A percentile compares a stretch with the other conserved stretches of the same genome.
Evolutionary conservation across 2,329 filamentous ascomycete species (phyloP).

Genomic region (Dactylonectria macrodidyma): DNA sequence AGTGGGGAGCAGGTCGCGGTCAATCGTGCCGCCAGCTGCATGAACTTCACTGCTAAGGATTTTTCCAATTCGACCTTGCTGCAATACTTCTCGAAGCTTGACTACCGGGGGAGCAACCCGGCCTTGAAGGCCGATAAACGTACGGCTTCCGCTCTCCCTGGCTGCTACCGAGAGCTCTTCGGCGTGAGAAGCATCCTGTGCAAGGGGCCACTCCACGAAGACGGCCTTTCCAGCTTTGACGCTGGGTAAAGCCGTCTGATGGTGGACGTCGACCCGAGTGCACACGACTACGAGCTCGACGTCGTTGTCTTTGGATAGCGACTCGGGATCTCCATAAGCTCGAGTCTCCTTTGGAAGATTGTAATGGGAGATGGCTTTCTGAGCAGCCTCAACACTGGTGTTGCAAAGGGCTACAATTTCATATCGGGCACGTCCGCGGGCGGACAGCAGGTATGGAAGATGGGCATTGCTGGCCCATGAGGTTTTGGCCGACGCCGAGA

Average conservation of each 20-base stretch:
- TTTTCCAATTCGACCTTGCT: slow-evolving; percentile 63
- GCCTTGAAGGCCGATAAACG: slow-evolving; percentile 68
- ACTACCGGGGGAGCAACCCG: slow-evolving; percentile 59
- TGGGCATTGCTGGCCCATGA: slow-evolving; percentile 71
- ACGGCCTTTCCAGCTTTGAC: slow-evolving; percentile 66
- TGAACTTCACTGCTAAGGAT: slow-evolving; percentile 66
- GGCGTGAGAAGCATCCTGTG: slow-evolving; percentile 58
- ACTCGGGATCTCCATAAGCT: slow-evolving; percentile 65
- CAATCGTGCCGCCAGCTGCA: slow-evolving; percentile 54
- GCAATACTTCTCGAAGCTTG: slow-evolving; percentile 62
- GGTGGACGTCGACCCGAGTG: slow-evolving; percentile 69
- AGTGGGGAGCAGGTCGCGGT: slow-evolving; percentile 50
- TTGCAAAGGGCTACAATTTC: slow-evolving; percentile 68
- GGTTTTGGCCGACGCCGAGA: slow-evolving; percentile 65
- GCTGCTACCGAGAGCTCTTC: slow-evolving; percentile 58
- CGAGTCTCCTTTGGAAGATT: slow-evolving; percentile 58
- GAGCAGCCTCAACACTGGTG: slow-evolving; percentile 61
- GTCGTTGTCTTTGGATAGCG: slow-evolving; percentile 63
- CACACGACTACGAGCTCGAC: slow-evolving; percentile 70
- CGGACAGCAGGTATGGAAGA: slow-evolving; percentile 70
- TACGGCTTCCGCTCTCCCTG: slow-evolving; percentile 51
- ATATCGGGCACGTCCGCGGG: slow-evolving; percentile 59
- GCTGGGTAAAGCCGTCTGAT: slow-evolving; percentile 60
- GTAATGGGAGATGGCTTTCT: slow-evolving; percentile 60
- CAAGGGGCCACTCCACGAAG: slow-evolving; percentile 73